Base-by-base conservation (phyloP, 2,329 filamentous ascomycete species). In the Colletotrichum nymphaeae region DNA sequence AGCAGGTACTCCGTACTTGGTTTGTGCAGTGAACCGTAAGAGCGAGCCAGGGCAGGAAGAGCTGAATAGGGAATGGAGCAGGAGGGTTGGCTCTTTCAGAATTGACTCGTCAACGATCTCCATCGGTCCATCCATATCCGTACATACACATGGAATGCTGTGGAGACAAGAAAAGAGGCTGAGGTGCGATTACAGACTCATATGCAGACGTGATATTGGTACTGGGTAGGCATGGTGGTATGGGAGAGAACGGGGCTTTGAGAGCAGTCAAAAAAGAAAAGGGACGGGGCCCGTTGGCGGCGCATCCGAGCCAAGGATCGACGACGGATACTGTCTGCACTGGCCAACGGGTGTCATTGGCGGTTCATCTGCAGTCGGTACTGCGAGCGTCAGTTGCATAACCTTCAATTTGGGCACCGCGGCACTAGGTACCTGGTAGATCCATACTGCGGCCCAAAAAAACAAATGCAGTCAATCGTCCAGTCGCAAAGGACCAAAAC, bases 241-340 rank as follows among this genome's bases (percentile, higher is more conserved):
- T 67, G 46, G 63, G 49, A 9, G 60, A 53, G 67, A 57, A 71
- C 26, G 55, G 69, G 69, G 35, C 42, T 32, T 46, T 9, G 56
- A 19, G 19, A 56, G 28, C 42, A 28, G 46, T 53, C 35, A 28
- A 19, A 8, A 32, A 32, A 32, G 26, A 56, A 52, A 56, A 32
- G 49, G 58, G 24, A 46, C 30, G 32, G 26, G 30, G 30, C 32
- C 35, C 26, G 32, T 53, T 24, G 59, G 52, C 59, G 26, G 59
- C n/a, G n/a, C 67, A 69, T 57, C 59, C 69, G 32, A 24, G 69
- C 64, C 69, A 71, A 70, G 69, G 69, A 68, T 71, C 69, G 63
- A 71, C 69, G 59, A 64, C 63, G 63, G 69, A 52, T 63, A 57
- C 63, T 56, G 63, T 63, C 63, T 60, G 63, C 69, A 68, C 55